Conservation (phyloP, 345 rosid species). For the Mallotus nudiflorus region DNA sequence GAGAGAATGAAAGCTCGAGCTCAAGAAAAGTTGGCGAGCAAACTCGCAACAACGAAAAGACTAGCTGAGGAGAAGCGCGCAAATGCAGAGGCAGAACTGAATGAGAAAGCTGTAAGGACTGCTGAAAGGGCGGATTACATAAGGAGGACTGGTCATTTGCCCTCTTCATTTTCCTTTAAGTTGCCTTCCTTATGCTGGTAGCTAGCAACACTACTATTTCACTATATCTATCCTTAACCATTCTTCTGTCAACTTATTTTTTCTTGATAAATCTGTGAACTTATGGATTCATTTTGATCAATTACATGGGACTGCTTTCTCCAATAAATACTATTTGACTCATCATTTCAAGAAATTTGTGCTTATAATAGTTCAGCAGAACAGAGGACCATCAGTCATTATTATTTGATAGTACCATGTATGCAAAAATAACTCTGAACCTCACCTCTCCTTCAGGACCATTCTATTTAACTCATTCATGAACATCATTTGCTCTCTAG, state of each 20-base stretch:
- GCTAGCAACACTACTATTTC: constrained; percentile 49
- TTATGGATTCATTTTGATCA: not conserved
- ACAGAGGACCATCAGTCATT: not conserved
- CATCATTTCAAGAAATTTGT: not conserved
- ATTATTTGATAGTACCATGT: too few species aligned
- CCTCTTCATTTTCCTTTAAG: constrained; percentile 69
- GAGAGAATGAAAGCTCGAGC: constrained; percentile 90
- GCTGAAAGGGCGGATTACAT: constrained; percentile 81
- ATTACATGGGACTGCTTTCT: not conserved
- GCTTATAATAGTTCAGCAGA: not conserved
- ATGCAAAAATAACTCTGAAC: too few species aligned
- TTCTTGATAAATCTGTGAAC: constrained; percentile 7
- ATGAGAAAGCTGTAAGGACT: constrained; percentile 71
- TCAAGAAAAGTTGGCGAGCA: constrained; percentile 65
- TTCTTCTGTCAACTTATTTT: not conserved
- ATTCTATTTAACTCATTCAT: too few species aligned
- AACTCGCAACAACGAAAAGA: constrained; percentile 70
- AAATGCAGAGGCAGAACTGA: constrained; percentile 75
- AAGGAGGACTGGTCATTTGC: constrained; percentile 84
- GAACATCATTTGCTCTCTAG: too few species aligned
- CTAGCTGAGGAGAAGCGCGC: constrained; percentile 84
- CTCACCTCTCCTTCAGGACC: too few species aligned
- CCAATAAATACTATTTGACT: not conserved
- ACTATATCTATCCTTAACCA: not conserved
- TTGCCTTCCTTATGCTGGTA: constrained; percentile 80